phyloP scores from a whole-genome alignment of 78 protist species.

The Planoprotostelium fungivorum region DNA sequence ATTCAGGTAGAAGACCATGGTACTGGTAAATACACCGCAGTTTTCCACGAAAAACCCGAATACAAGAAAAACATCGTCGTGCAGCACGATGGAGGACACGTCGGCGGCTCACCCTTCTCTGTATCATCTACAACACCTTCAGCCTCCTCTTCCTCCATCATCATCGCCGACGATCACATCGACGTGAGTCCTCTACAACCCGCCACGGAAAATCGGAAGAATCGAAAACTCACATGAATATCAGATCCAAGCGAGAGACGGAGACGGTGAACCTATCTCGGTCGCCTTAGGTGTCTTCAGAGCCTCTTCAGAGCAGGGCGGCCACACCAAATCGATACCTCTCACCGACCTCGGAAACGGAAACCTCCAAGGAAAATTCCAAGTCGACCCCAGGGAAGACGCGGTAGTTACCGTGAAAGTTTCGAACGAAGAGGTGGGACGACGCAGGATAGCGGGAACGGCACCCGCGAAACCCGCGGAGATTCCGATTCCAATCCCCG shows the following conservation, averaged over 20 bases:
- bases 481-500: too few species aligned
- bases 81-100: not conserved
- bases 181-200: too few species aligned
- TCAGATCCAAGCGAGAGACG: not conserved
- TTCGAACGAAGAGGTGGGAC: not conserved
- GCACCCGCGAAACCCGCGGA: too few species aligned
- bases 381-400: not conserved
- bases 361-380: not conserved
- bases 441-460: not conserved
- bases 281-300: not conserved
- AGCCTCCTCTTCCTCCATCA: not conserved
- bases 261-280: not conserved
- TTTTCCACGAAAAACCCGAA: not conserved
- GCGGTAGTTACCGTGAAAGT: not conserved
- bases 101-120: not conserved
- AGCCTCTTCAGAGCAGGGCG: not conserved
- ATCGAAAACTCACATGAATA: too few species aligned
- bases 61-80: not conserved
- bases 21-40: not conserved
- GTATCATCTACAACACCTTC: not conserved
- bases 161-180: not conserved
- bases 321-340: not conserved
- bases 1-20: not conserved
- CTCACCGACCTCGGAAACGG: not conserved
- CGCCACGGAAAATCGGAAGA: too few species aligned